Conservation (phyloP, 1,139 yeast species). For the Geotrichum candidum region DNA sequence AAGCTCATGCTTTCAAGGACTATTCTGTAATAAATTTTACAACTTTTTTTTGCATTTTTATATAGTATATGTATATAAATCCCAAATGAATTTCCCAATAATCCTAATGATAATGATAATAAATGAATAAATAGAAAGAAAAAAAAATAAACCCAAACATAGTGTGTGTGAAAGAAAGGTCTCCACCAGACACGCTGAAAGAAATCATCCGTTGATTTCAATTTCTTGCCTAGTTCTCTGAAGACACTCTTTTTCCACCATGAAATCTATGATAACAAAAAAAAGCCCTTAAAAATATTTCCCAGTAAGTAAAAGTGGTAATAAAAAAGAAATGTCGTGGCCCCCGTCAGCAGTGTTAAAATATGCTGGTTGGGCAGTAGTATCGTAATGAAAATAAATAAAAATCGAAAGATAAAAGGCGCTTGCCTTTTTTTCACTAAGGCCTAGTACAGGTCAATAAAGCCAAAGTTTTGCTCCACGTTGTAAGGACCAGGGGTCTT, state of each 20-base stretch:
- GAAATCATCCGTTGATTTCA: neutral
- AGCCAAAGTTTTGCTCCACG: constrained; percentile 82
- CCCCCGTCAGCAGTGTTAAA: neutral
- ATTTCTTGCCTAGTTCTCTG: neutral
- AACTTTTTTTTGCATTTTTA: neutral
- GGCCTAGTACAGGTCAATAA: constrained; percentile 8
- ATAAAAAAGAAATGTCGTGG: constrained; percentile 1
- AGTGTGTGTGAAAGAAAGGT: neutral
- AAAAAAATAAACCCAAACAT: neutral
- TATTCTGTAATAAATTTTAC: neutral
- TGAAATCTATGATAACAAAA: neutral
- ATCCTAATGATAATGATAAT: neutral
- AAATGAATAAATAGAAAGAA: neutral
- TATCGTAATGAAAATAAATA: constrained; percentile 8
- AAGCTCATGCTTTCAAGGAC: too few relatives aligned
- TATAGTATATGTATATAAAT: neutral
- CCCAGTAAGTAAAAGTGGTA: neutral
- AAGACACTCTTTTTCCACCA: neutral
- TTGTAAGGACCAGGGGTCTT: constrained; percentile 78
- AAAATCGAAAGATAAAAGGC: neutral
- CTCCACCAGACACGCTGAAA: neutral
- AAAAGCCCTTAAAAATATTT: neutral
- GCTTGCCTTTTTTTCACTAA: neutral
- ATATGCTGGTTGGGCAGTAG: neutral
- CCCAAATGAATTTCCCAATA: neutral